Evolutionary conservation across 768 basidiomycete genomes (phyloP), one percentile per base, ranked within the genome.

Genomic region (Chalciporus sphaerocephalus): DNA sequence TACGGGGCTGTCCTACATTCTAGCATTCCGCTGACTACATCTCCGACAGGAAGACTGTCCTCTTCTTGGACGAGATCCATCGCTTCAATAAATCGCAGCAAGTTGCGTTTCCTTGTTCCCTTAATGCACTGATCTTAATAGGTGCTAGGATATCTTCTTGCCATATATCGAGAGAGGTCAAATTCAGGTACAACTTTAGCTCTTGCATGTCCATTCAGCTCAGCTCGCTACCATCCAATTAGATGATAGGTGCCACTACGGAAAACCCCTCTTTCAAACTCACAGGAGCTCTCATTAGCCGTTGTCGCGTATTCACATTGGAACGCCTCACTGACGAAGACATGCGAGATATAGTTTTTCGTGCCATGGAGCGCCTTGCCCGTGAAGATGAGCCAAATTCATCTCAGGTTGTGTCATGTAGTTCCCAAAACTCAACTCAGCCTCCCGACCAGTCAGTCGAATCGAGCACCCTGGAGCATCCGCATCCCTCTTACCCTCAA

Each of bases 231-330:
- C 25, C 24, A 22, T 25, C 18, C 13, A 16, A 15, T 27, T 12
- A 85, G 79, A 68, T 90, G 22, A 78, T 91, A 55, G 88, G 88
- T 21, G 88, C 90, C 1, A 93, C 90, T 3, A 92, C 90, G 1
- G 91, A 93, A 64, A 93, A 93, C 51, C 90, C 90, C 1, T 89
- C 87, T 0, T 93, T 93, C 69, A 87, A 85, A 53, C 62, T 90
- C 24, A 87, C 81, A 15, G 74, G 80, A 24, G 82, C 87, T 10
- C 69, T 90, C 22, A 66, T 90, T 23, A 84, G 83, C 58, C 80
- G 87, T 35, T 90, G 87, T 65, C 76, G 87, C 21, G 87, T 92
- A 0, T 83, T 91, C 59, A 80, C 81, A 1, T 67, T 93, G 20
- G 73, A 85, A 38, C 78, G 80, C 17, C 79, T 92, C 21, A 72